Percentiles rank a stretch among this genome's conserved stretches.
These are phyloP conservation scores for Nepenthes alata DNA, from an alignment of 179 eudicot species.

Conservation along the genomic window DNA sequence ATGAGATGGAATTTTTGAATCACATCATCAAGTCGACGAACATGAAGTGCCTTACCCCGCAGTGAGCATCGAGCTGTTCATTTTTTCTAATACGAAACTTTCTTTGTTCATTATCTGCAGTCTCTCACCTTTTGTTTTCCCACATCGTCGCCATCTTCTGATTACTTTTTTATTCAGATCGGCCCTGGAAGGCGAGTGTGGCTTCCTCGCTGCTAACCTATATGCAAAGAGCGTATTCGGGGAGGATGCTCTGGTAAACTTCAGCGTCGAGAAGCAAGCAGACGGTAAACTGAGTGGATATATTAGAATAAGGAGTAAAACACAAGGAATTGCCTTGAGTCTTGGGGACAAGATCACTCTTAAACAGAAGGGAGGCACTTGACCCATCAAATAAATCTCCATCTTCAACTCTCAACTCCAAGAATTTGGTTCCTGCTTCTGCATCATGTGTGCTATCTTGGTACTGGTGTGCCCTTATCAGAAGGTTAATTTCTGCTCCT, in stretches of 20 bases:
- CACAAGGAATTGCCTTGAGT: conserved; percentile 85
- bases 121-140: too few relatives aligned
- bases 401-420: neutral
- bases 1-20: conserved; percentile 56
- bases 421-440: conserved; percentile 19
- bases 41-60: conserved; percentile 69
- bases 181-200: conserved; percentile 68
- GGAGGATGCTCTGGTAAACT: conserved; percentile 82
- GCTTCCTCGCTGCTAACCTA: conserved; percentile 68
- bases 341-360: conserved; percentile 90
- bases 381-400: conserved; percentile 1
- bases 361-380: conserved; percentile 48
- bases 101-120: too few relatives aligned
- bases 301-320: conserved; percentile 89
- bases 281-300: conserved; percentile 85
- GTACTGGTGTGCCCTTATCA: conserved; percentile 2
- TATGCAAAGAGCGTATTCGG: conserved; percentile 80
- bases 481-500: neutral
- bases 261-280: conserved; percentile 71
- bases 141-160: neutral
- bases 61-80: conserved; percentile 27
- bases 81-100: too few relatives aligned
- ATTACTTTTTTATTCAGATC: conserved; percentile 30
- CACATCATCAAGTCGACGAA: conserved; percentile 67
- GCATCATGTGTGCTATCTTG: conserved; percentile 14